Percentiles rank a stretch among this genome's conserved stretches.
Evolutionary conservation across 1,139 yeast species (phyloP).

Genomic region (Yamadazyma atlantica): DNA sequence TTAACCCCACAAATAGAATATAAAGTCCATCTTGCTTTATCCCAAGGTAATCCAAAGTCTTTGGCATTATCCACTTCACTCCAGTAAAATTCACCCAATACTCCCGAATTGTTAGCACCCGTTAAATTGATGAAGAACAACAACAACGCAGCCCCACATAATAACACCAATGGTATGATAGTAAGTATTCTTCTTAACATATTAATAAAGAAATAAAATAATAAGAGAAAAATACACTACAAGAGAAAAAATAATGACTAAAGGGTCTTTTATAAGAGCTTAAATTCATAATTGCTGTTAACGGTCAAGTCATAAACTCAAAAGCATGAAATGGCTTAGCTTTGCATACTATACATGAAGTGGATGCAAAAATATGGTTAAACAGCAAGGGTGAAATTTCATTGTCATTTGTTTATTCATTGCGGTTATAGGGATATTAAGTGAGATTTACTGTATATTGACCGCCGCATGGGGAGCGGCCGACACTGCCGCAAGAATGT

Average conservation of each 20-base stretch:
- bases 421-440: background rate
- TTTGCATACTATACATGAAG: background rate
- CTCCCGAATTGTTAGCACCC: constrained; percentile 54
- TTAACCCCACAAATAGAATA: constrained; percentile 59
- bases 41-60: constrained; percentile 43
- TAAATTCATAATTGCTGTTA: background rate
- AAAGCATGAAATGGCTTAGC: background rate
- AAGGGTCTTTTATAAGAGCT: background rate
- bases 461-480: background rate
- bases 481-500: background rate
- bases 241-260: too few species aligned
- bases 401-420: background rate
- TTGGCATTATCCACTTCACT: constrained; percentile 61
- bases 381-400: too few species aligned
- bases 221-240: too few species aligned
- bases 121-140: constrained; percentile 62
- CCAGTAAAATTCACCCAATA: constrained; percentile 63
- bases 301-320: background rate
- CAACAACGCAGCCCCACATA: constrained; percentile 48
- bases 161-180: constrained; percentile 28
- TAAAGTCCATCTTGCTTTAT: constrained; percentile 67
- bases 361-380: background rate
- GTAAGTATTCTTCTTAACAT: constrained; percentile 19
- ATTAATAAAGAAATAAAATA: too few species aligned
- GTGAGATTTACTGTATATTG: background rate